These are phyloP conservation scores for Lactarius sanguifluus DNA, from an alignment of 768 basidiomycete species.

Conservation along the genomic window DNA sequence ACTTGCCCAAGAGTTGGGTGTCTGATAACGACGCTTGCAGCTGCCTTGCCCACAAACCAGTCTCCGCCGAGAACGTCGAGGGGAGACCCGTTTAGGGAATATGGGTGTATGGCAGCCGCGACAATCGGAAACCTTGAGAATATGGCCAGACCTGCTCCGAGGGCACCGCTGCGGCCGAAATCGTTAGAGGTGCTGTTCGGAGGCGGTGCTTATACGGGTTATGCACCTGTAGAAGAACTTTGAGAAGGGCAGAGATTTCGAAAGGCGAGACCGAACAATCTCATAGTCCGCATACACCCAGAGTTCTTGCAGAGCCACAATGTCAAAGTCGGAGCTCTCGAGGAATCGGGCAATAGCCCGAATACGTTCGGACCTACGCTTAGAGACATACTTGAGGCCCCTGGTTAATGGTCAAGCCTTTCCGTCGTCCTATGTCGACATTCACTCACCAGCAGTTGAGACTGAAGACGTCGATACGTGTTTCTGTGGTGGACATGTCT, in stretches of 20 bases:
- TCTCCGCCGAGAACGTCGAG: slow-evolving; percentile 81
- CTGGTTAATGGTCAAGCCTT: slow-evolving; percentile 40
- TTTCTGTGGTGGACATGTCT: slow-evolving; percentile 37
- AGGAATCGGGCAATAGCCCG: slow-evolving; percentile 71
- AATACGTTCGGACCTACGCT: slow-evolving; percentile 69
- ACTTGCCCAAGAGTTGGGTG: slow-evolving; percentile 74
- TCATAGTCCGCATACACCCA: slow-evolving; percentile 87
- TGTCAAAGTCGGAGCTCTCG: slow-evolving; percentile 62
- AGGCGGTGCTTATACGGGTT: slow-evolving; percentile 15
- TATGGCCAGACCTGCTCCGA: slow-evolving; percentile 88
- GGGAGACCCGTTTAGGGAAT: slow-evolving; percentile 82
- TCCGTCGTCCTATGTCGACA: not conserved
- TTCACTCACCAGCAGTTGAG: slow-evolving; percentile 75
- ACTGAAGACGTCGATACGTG: slow-evolving; percentile 58
- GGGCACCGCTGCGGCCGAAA: slow-evolving; percentile 62
- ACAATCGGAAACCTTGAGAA: slow-evolving; percentile 81
- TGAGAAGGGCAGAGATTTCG: slow-evolving; percentile 58
- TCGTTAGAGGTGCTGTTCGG: slow-evolving; percentile 3
- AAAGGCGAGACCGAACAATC: slow-evolving; percentile 55
- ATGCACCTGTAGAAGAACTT: slow-evolving; percentile 79
- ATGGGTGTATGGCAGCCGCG: slow-evolving; percentile 69
- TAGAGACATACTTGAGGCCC: slow-evolving; percentile 85
- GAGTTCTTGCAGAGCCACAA: slow-evolving; percentile 83
- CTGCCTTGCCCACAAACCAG: slow-evolving; percentile 93
- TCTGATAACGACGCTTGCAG: slow-evolving; percentile 67